Evolutionary conservation across 176 grass and related monocot genomes (phyloP), one percentile per base, ranked within the genome.

Genomic region (Thalia dealbata): DNA sequence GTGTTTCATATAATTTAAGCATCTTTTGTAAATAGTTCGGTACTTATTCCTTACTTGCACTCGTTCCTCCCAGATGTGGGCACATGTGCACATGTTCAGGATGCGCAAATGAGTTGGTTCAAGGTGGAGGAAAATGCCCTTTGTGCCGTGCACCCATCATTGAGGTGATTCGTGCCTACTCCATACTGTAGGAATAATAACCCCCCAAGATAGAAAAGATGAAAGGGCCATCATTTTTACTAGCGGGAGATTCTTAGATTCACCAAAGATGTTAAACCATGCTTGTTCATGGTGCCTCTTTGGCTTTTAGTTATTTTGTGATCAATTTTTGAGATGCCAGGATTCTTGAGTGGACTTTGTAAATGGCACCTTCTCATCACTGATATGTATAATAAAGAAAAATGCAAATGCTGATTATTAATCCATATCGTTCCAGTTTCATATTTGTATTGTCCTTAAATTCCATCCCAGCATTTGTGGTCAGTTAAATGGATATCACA

Each of bases 111-210:
- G 73, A 62, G 55, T 75, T 75, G 73, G 54, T 61, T 62, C 51
- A 10, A 75, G 35, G 38, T 14, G 56, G 58, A 18, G 73, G 56
- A 19, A 75, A 75, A 22, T 75, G 73, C 41, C 73, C 58, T 7
- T 46, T 75, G 73, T 75, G 73, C 73, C 73, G 56, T 16, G 73
- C 73, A 62, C 73, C 73, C 73, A 63, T 75, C 46, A 16, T 75
- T 62, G 73, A 75, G 41, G 73, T 62, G 73, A 63, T 75, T 58
- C 32, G 58, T 15, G 73, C 73, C 32, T 75, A 63, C 26, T 75
- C 73, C 32, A 45, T 75, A 45, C 7, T 75, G 54, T 75, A 63
- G 56, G 56, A 28, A 38, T 38, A 45, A 75, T 19, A 62, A 24
- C 15, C 14, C n/a, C n/a, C n/a, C n/a, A n/a, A n/a, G n/a, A 63